A percentile compares a stretch with the other conserved stretches of the same genome.
These are phyloP conservation scores for Candida pseudoviswanathii DNA, from an alignment of 1,139 yeast species.

Conservation along the genomic window DNA sequence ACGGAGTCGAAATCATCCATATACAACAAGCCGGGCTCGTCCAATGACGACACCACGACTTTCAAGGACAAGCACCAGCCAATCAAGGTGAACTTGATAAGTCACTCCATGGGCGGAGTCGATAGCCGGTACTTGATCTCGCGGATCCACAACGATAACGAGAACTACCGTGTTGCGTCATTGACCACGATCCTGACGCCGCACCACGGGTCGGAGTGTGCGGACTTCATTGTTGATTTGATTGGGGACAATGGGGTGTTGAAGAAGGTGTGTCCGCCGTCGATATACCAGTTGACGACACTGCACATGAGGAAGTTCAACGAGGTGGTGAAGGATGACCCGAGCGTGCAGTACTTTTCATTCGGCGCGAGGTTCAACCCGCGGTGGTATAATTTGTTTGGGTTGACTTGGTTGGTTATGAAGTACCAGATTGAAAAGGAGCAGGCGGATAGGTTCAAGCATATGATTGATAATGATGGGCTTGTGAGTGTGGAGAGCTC, in stretches of 20 bases:
- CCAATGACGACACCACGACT: conserved; percentile 4
- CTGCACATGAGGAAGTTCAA: conserved; percentile 57
- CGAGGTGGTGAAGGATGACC: conserved; percentile 50
- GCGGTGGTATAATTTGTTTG: conserved; percentile 60
- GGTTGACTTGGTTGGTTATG: conserved; percentile 64
- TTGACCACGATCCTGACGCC: conserved; percentile 88
- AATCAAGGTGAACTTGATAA: conserved; percentile 67
- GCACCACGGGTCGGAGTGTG: conserved; percentile 83
- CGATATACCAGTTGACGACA: conserved; percentile 63
- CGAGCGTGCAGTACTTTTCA: conserved; percentile 71
- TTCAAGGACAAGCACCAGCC: conserved; percentile 26
- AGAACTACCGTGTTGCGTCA: conserved; percentile 61
- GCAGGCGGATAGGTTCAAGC: conserved; percentile 10
- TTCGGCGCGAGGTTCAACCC: conserved; percentile 80
- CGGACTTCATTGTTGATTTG: conserved; percentile 60
- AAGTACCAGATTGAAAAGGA: conserved; percentile 24
- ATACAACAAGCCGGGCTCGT: conserved; percentile 25
- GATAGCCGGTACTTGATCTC: conserved; percentile 80
- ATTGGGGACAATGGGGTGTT: conserved; percentile 19
- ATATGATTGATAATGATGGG: conserved; percentile 69
- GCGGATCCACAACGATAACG: conserved; percentile 22
- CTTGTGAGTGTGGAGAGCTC: conserved; percentile 78
- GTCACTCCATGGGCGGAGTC: conserved; percentile 96
- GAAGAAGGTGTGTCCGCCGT: conserved; percentile 41
- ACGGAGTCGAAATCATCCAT: conserved; percentile 29